Evolutionary conservation across 495 filamentous ascomycete species (phyloP), one percentile per base, ranked within the genome.

Genomic region (Hypoxylon intermedium): DNA sequence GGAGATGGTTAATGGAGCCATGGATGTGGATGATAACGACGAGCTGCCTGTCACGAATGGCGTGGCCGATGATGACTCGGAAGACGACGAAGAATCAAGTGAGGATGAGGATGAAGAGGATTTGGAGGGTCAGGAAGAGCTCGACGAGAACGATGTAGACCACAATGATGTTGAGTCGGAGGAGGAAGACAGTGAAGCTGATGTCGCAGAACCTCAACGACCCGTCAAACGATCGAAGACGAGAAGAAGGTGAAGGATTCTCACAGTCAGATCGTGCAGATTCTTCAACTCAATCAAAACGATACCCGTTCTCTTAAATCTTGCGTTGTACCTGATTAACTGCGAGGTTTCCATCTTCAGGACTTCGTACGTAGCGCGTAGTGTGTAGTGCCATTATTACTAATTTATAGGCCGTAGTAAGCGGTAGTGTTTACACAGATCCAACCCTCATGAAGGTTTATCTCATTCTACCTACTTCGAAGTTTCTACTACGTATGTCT

Each of bases 121-220:
- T 40, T 63, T 72, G 15, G 74, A 74, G 9, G 76, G 67, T 36
- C 67, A 68, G 3, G 76, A 77, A 28, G 70, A 72, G 1, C 58
- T 73, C 0, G 79, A 79, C 13, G 78, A 80, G 23, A 74, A 77
- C 19, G 76, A 78, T 19, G 75, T 78, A 3, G 73, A 79, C 40
- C 74, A 75, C 46, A 75, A 78, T 15, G 77, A 78, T 55, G 67
- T 74, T 1, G 65, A 74, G 23, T 75, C 67, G 1, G 77, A 79
- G 4, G 75, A 76, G 18, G 77, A 76, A 16, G 75, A 74, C 52
- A 77, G 71, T 40, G 76, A 78, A 55, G 73, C 64, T 31, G 75
- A 74, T 41, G 72, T 59, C 7, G 60, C 53, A 12, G 63, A 51
- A 38, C 48, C 64, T 40, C 67, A 69, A 55, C 67, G 70, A 15